Evolutionary conservation across 176 grass and related monocot species (phyloP).

Genomic region (Poa pratensis): DNA sequence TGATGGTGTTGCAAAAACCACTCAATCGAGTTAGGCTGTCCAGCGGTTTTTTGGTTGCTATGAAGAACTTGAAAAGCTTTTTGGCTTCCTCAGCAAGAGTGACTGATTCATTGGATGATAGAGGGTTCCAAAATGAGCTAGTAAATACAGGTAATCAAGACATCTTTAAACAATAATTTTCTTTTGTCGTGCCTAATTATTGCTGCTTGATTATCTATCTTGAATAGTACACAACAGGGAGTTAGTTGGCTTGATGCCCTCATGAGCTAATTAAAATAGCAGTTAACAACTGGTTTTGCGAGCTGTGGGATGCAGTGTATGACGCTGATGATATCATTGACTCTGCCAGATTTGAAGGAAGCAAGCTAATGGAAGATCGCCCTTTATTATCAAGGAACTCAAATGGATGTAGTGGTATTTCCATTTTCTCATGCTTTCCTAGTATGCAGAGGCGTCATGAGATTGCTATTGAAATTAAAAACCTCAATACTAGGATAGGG

Average conservation of each 20-base stretch:
- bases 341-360: background rate
- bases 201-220: background rate
- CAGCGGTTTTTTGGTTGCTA: background rate
- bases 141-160: background rate
- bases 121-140: background rate
- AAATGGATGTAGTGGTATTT: background rate
- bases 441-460: background rate
- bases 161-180: background rate
- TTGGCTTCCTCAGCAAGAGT: background rate
- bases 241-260: background rate
- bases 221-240: background rate
- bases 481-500: background rate
- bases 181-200: background rate
- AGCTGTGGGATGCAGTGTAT: background rate
- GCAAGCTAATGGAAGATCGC: background rate
- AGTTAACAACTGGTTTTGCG: background rate
- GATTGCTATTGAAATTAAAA: background rate
- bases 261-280: background rate
- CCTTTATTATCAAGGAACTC: background rate
- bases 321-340: constrained; percentile 1
- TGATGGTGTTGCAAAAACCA: background rate
- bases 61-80: background rate
- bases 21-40: background rate
- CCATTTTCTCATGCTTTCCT: background rate
- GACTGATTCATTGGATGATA: background rate